A percentile compares a stretch with the other conserved stretches of the same genome.
Evolutionary conservation across 1,284 basidiomycete species (phyloP).

Genomic region (Tylopilus sp.): DNA sequence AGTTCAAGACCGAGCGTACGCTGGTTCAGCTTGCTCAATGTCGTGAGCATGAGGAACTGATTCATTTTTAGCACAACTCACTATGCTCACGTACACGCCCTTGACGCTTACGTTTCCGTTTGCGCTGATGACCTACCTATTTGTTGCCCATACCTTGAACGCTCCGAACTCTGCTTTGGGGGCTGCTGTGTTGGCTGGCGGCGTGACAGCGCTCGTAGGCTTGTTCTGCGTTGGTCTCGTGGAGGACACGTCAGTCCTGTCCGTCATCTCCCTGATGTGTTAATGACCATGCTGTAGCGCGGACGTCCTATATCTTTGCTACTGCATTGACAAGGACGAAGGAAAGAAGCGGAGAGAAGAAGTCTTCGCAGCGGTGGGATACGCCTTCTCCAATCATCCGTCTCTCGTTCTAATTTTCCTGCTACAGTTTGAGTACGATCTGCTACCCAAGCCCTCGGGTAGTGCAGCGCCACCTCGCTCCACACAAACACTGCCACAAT

Average conservation of each 20-base stretch:
- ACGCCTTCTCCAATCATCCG: background rate
- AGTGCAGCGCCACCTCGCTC: constrained; percentile 4
- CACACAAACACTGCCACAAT: constrained; percentile 10
- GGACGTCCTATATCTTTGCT: constrained; percentile 85
- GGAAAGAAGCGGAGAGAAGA: constrained; percentile 62
- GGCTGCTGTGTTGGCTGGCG: constrained; percentile 74
- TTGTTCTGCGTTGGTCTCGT: constrained; percentile 81
- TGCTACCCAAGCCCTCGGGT: constrained; percentile 34
- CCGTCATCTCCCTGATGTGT: background rate
- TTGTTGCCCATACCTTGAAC: constrained; percentile 79
- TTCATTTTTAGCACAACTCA: constrained; percentile 50
- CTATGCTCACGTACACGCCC: constrained; percentile 77
- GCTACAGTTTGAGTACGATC: constrained; percentile 43
- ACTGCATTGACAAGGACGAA: constrained; percentile 79
- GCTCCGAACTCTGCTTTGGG: constrained; percentile 76
- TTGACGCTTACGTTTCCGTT: constrained; percentile 78
- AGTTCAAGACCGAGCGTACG: constrained; percentile 58
- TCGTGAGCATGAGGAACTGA: constrained; percentile 5
- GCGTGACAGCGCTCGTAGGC: constrained; percentile 78
- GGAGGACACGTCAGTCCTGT: constrained; percentile 61
- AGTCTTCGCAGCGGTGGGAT: constrained; percentile 67
- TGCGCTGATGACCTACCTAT: constrained; percentile 79
- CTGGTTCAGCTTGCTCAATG: constrained; percentile 1
- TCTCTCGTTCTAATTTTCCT: constrained; percentile 8
- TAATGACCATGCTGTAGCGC: constrained; percentile 39